Base-by-base conservation (phyloP, 164 flowering plant species). In the Hamamelis virginiana region DNA sequence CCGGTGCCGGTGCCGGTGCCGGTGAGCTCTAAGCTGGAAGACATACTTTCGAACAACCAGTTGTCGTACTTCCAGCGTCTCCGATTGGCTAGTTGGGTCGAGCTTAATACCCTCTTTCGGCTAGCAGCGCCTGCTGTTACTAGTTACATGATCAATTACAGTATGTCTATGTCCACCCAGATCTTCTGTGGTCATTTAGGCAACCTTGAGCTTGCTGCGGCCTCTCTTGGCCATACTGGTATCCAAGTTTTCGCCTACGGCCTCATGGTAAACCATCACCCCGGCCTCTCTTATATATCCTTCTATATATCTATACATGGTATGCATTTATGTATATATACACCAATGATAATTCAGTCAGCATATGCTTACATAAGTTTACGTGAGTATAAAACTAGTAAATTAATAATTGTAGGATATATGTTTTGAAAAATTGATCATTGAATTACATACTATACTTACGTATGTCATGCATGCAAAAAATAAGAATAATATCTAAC, bases 151-250 rank as follows among this genome's bases (percentile, higher is more conserved):
- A 27, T 77, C 43, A 75, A 67, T 55, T 65, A 74, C 50, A 6
- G 72, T 68, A 77, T 72, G 69, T 72, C 78, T 44, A 69, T 80
- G 76, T 63, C 78, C 59, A 76, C 83, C 22, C 83, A 74, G 23
- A 74, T 77, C 66, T 69, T 74, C 50, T 67, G 72, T 47, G 83
- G 83, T 53, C 83, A 77, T 19, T 76, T 80, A 47, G 83, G 83
- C 6, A 74, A 80, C 38, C 80, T 77, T 38, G 77, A 80, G 22
- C 80, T 80, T 38, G 83, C 83, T 13, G 79, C 81, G 9, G 69
- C 78, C 61, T 80, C 83, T 18, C 80, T 79, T 15, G 82, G 82
- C 21, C 76, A 79, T 77, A 76, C 52, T 4, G 79, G 82, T 23
- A 71, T 79, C 67, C 79, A 76, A 65, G 25, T 79, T 22, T 67